phyloP scores from a whole-genome alignment of 2,329 filamentous ascomycete genomes.

The Westerdykella ornata region DNA sequence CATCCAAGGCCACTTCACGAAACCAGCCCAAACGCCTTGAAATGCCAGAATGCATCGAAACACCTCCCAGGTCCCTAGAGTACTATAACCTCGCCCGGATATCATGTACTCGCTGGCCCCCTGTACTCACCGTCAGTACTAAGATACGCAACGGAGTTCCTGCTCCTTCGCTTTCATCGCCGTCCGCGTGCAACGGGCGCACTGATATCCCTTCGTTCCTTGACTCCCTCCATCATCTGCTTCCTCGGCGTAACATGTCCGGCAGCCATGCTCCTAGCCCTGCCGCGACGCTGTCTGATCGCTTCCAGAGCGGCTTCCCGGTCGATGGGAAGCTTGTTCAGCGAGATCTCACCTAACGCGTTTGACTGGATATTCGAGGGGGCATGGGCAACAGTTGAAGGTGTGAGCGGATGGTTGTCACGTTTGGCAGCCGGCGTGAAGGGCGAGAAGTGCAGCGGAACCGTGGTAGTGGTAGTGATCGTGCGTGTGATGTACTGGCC shows the following conservation, averaged over 20 bases:
- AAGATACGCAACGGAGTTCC: slow-evolving; percentile 1
- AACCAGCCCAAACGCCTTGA: slow-evolving; percentile 24
- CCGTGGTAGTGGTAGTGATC: slow-evolving; percentile 44
- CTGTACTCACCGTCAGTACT: slow-evolving; percentile 1
- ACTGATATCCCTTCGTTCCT: slow-evolving; percentile 43
- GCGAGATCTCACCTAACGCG: slow-evolving; percentile 26
- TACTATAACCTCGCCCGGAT: slow-evolving; percentile 3
- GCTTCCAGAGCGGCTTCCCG: slow-evolving; percentile 69
- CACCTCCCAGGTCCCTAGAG: slow-evolving; percentile 10
- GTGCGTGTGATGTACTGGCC: slow-evolving; percentile 33
- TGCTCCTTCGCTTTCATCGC: slow-evolving; percentile 12
- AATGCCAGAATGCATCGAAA: slow-evolving; percentile 27
- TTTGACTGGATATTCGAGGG: slow-evolving; percentile 25
- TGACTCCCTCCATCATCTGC: slow-evolving; percentile 50
- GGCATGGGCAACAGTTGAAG: slow-evolving; percentile 33
- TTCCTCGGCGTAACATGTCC: slow-evolving; percentile 56
- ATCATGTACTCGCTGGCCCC: too few species aligned
- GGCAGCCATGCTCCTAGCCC: slow-evolving; percentile 62
- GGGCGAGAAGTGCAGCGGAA: slow-evolving; percentile 44
- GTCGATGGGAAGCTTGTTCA: slow-evolving; percentile 38
- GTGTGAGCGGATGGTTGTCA: slow-evolving; percentile 22
- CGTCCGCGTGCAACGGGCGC: slow-evolving; percentile 36
- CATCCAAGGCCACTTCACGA: too few species aligned
- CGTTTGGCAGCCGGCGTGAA: slow-evolving; percentile 29
- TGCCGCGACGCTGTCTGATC: slow-evolving; percentile 64